Evolutionary conservation across 1,284 basidiomycete species (phyloP).

Genomic region (Cryptococcus jaspeensis): DNA sequence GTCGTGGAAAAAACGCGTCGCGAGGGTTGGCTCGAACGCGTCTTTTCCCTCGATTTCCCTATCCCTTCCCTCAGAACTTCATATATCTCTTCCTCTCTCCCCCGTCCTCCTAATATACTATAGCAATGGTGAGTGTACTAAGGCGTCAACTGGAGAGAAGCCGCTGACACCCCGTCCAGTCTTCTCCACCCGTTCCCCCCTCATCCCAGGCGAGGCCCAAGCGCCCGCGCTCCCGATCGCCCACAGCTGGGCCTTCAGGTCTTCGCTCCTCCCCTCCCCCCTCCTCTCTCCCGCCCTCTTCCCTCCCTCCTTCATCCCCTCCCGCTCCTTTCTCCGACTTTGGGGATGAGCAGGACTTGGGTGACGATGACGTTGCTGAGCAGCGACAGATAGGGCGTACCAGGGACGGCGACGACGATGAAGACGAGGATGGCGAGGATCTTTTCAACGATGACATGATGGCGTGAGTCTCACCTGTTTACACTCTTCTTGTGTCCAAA

Average conservation of each 20-base stretch:
- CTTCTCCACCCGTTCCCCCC: conserved; percentile 32
- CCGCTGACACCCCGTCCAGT: conserved; percentile 10
- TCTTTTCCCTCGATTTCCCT: conserved; percentile 5
- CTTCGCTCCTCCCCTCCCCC: conserved; percentile 42
- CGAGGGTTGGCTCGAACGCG: conserved; percentile 7
- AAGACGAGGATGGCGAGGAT: conserved; percentile 75
- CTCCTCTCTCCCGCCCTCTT: conserved; percentile 47
- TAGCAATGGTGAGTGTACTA: conserved; percentile 15
- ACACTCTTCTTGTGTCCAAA: conserved; percentile 20
- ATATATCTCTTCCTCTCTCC: neutral
- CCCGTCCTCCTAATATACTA: too few relatives aligned
- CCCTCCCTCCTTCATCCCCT: conserved; percentile 62
- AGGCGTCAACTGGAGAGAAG: too few relatives aligned
- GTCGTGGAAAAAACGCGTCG: neutral
- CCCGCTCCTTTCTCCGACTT: conserved; percentile 82
- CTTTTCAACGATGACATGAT: conserved; percentile 78
- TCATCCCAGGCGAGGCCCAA: conserved; percentile 44
- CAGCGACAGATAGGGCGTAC: conserved; percentile 49
- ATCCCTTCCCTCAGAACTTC: neutral
- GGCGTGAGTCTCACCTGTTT: conserved; percentile 58
- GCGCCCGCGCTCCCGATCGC: conserved; percentile 36
- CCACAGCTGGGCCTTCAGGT: conserved; percentile 36
- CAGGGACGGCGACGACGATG: conserved; percentile 62
- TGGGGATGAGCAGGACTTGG: conserved; percentile 77
- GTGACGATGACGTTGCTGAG: conserved; percentile 66